Percentiles rank a stretch among this genome's conserved stretches.
phyloP scores from a whole-genome alignment of 2,329 filamentous ascomycete species.

The Helotiales sp. region DNA sequence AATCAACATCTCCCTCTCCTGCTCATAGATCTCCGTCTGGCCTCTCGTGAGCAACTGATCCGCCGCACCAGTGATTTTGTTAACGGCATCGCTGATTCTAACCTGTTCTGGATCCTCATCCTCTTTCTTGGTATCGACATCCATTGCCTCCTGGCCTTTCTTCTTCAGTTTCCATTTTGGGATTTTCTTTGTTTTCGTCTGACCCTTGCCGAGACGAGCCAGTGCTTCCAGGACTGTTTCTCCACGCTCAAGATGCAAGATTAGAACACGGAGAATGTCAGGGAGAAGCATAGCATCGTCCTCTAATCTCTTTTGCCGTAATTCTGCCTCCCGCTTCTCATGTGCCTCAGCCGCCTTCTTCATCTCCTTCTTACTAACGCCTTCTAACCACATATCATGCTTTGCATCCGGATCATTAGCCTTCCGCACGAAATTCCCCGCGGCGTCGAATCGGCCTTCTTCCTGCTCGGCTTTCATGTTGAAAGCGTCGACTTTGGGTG shows the following conservation, averaged over 20 bases:
- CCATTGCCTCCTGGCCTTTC: slow-evolving; percentile 66
- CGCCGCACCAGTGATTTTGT: slow-evolving; percentile 85
- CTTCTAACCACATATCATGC: slow-evolving; percentile 92
- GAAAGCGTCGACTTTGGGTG: slow-evolving; percentile 93
- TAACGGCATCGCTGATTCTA: slow-evolving; percentile 73
- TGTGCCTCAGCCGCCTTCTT: slow-evolving; percentile 84
- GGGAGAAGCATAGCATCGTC: slow-evolving; percentile 77
- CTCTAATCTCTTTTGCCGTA: slow-evolving; percentile 69
- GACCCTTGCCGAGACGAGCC: slow-evolving; percentile 74
- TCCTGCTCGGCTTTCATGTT: slow-evolving; percentile 91
- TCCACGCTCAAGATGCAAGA: slow-evolving; percentile 73
- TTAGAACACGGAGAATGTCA: slow-evolving; percentile 75
- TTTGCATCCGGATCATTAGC: slow-evolving; percentile 86
- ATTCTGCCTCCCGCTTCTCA: slow-evolving; percentile 80
- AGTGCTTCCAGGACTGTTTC: slow-evolving; percentile 91
- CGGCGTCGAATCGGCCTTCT: slow-evolving; percentile 88
- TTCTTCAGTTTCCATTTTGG: slow-evolving; percentile 75
- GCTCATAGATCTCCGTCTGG: slow-evolving; percentile 88
- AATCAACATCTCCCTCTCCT: slow-evolving; percentile 81
- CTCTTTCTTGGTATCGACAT: slow-evolving; percentile 64
- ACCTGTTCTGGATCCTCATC: slow-evolving; percentile 71
- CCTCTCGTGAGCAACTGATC: slow-evolving; percentile 85
- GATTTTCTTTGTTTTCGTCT: slow-evolving; percentile 62
- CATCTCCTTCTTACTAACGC: slow-evolving; percentile 93
- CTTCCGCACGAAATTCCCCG: slow-evolving; percentile 90